Conservation (phyloP, 2,329 filamentous ascomycete species). For the Xylariales sp. region DNA sequence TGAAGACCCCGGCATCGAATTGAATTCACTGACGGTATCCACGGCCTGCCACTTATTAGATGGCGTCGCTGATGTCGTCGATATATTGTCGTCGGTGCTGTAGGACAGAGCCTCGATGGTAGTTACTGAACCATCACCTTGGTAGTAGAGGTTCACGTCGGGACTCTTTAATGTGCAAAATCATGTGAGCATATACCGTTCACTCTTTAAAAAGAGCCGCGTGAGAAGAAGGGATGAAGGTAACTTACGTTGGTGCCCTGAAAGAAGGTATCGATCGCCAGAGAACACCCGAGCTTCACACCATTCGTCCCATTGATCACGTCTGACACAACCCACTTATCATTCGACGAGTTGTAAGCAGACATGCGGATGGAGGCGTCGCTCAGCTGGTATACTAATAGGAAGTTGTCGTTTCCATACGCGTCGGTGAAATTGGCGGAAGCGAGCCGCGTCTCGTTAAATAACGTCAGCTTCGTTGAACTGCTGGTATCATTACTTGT, state of each 20-base stretch:
- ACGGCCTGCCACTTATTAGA: slow-evolving; percentile 42
- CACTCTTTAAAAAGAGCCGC: neutral
- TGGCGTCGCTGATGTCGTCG: slow-evolving; percentile 35
- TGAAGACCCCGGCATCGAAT: slow-evolving; percentile 40
- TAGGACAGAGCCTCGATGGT: slow-evolving; percentile 42
- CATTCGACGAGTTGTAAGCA: slow-evolving; percentile 45
- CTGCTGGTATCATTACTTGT: neutral
- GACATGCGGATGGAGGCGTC: slow-evolving; percentile 46
- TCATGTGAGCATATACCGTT: neutral
- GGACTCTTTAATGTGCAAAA: slow-evolving; percentile 35
- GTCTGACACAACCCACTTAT: slow-evolving; percentile 45
- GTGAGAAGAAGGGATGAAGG: neutral
- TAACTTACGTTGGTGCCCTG: slow-evolving; percentile 24
- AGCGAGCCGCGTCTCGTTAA: slow-evolving; percentile 41
- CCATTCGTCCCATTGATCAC: slow-evolving; percentile 44
- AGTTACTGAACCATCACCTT: slow-evolving; percentile 39
- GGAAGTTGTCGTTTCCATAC: slow-evolving; percentile 43
- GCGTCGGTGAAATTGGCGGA: slow-evolving; percentile 47
- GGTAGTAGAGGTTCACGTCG: slow-evolving; percentile 43
- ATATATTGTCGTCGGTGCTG: slow-evolving; percentile 30
- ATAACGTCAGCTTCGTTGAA: slow-evolving; percentile 14
- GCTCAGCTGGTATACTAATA: slow-evolving; percentile 47
- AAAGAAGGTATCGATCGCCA: slow-evolving; percentile 29
- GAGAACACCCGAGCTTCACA: slow-evolving; percentile 30
- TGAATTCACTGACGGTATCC: slow-evolving; percentile 38